Percentiles rank a stretch among this genome's conserved stretches.
These are phyloP conservation scores for Colletotrichum liaoningense DNA, from an alignment of 2,329 filamentous ascomycete species.

Conservation along the genomic window DNA sequence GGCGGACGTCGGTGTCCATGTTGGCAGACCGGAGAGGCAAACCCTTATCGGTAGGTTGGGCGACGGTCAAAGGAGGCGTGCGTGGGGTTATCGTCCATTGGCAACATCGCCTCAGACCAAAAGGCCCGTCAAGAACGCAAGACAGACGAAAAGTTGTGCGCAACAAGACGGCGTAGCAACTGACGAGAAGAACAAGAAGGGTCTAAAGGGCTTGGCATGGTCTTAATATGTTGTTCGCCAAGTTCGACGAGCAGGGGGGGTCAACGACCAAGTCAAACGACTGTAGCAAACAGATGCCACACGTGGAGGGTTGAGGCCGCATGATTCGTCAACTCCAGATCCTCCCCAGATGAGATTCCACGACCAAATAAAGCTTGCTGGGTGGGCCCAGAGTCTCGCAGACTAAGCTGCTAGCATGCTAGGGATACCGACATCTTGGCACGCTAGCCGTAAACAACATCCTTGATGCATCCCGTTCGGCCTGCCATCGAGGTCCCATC, in stretches of 20 bases:
- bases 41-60: slow-evolving; percentile 21
- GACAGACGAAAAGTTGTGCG: not conserved
- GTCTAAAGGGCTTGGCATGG: slow-evolving; percentile 28
- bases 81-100: slow-evolving; percentile 1
- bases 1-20: not conserved
- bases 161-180: slow-evolving; percentile 16
- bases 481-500: slow-evolving; percentile 4
- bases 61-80: slow-evolving; percentile 4
- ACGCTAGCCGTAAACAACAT: slow-evolving; percentile 14
- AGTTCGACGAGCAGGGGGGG: slow-evolving; percentile 14
- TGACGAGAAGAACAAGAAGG: slow-evolving; percentile 6
- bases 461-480: slow-evolving; percentile 17
- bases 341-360: slow-evolving; percentile 21
- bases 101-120: not conserved
- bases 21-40: slow-evolving; percentile 20
- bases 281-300: slow-evolving; percentile 23
- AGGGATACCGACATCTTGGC: slow-evolving; percentile 37
- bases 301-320: slow-evolving; percentile 17
- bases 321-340: slow-evolving; percentile 30
- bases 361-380: slow-evolving; percentile 29
- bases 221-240: slow-evolving; percentile 15
- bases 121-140: not conserved
- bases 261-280: slow-evolving; percentile 18
- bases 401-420: slow-evolving; percentile 7
- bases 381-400: not conserved